Base-by-base conservation (phyloP, 2,329 filamentous ascomycete species). In the Pseudophaeomoniella oleicola region DNA sequence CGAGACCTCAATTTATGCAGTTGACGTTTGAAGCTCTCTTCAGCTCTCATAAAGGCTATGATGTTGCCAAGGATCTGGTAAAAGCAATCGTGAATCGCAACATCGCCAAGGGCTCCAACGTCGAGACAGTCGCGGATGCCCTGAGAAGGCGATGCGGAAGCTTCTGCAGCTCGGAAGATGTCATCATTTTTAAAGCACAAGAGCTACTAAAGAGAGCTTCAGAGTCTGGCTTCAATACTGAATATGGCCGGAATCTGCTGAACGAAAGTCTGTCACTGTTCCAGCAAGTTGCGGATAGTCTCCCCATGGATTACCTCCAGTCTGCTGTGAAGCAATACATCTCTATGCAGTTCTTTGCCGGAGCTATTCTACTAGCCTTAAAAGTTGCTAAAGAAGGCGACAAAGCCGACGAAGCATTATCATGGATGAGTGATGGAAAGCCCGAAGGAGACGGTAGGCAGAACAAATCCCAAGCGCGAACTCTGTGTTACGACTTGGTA, bases 81-180 rank as follows among this genome's bases (percentile, higher is more conserved):
- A 98, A 96, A 57, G 86, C 88, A 1, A 96, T 98, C 50, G 90
- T 98, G 37, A 96, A 96, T 56, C 78, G 87, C 50, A 98, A 94
- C 56, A 98, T 98, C 48, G 82, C 88, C 39, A 94, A 85, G 50
- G 90, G 92, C 6, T 88, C 87, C 3, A 98, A 96, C 44, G 88
- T 98, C 14, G 92, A 98, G 60, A 94, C 87, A 0, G 86, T 98
- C 16, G 88, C 90, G 0, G 90, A 98, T 57, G 85, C 87, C n/a
- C 64, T 98, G 35, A 75, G 90, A 33, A 72, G 90, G 48, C 75
- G 87, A 48, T 98, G 90, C 48, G 92, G 90, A 43, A 94, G 82
- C 59, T 98, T 98, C 69, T 98, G 90, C 57, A 94, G 87, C 50
- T 78, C 88, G 0, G 88, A 98, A 45, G 90, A 98, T 61, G 90